Evolutionary conservation across 768 basidiomycete genomes (phyloP), one percentile per base, ranked within the genome.

Genomic region (Kwoniella shandongensis): DNA sequence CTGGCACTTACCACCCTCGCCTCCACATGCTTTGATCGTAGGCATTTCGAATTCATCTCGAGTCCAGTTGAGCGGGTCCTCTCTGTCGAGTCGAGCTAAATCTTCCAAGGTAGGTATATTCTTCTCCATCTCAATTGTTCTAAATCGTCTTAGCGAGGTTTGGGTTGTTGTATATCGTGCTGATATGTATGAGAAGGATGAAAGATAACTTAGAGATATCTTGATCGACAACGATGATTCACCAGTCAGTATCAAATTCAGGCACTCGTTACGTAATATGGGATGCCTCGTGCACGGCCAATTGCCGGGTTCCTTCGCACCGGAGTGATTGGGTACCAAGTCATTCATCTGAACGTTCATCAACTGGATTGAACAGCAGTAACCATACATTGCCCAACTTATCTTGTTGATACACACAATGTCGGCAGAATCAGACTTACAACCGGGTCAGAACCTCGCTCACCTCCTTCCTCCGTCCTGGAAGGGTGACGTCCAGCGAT

Each of bases 381-480:
- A n/a, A n/a, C n/a, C n/a, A n/a, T n/a, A n/a, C n/a, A n/a, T n/a
- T n/a, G n/a, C n/a, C n/a, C n/a, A n/a, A n/a, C n/a, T n/a, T n/a
- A n/a, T n/a, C n/a, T n/a, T 32, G 7, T 13, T 13, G 13, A 18
- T 15, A 3, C 7, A 51, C 45, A 41, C 35, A 27, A 56, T 61
- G 39, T 49, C 45, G n/a, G 41, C 32, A 41, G 55, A 59, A 7
- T 52, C 61, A 17, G 64, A 60, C 32, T 51, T 71, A 8, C n/a
- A 23, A 26, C 58, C 62, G 1, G 59, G 60, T 1, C 67, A 69
- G 42, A 69, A 70, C 40, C 68, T 76, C 56, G 77, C 79, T 11
- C 79, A 97, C 72, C 81, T 97, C n/a, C 82, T 98, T 10, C 92
- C 94, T 29, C 89, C 91, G 0, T 89, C 86, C 69, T 98, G 93